A percentile compares a stretch with the other conserved stretches of the same genome.
Evolutionary conservation across 2,329 filamentous ascomycete genomes (phyloP).

Genomic region (Lachnellula suecica): DNA sequence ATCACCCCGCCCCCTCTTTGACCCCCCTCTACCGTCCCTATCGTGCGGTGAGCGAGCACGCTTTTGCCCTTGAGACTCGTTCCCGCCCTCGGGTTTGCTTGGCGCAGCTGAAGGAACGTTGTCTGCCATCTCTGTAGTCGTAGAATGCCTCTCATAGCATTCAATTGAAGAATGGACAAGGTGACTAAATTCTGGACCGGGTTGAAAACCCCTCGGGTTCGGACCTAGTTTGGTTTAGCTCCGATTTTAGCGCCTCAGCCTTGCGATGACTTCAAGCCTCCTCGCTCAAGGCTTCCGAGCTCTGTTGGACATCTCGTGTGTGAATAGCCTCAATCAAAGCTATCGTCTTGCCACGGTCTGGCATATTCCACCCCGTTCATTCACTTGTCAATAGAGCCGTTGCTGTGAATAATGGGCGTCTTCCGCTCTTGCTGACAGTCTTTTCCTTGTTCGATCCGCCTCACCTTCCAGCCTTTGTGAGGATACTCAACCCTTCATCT

Average conservation of each 20-base stretch:
- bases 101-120: conserved; percentile 16
- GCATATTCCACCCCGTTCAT: not conserved
- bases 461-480: conserved; percentile 3
- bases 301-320: not conserved
- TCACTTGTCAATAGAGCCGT: conserved; percentile 13
- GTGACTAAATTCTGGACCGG: not conserved
- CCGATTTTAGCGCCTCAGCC: too few relatives aligned
- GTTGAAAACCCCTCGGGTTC: not conserved
- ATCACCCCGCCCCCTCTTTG: conserved; percentile 4
- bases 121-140: conserved; percentile 26
- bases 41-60: not conserved
- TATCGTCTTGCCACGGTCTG: not conserved
- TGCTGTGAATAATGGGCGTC: conserved; percentile 25
- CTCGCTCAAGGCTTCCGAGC: not conserved
- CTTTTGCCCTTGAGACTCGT: conserved; percentile 8
- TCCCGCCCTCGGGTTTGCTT: not conserved
- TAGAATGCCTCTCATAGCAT: conserved; percentile 25
- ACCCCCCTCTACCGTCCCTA: conserved; percentile 10
- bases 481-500: not conserved
- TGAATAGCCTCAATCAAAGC: not conserved
- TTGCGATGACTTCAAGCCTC: conserved; percentile 4
- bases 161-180: conserved; percentile 3
- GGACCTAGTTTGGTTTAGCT: conserved; percentile 2
- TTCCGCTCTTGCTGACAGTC: conserved; percentile 2
- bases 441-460: conserved; percentile 10